phyloP scores from a whole-genome alignment of 257 asterid genomes.

The Fraxinus pennsylvanica region DNA sequence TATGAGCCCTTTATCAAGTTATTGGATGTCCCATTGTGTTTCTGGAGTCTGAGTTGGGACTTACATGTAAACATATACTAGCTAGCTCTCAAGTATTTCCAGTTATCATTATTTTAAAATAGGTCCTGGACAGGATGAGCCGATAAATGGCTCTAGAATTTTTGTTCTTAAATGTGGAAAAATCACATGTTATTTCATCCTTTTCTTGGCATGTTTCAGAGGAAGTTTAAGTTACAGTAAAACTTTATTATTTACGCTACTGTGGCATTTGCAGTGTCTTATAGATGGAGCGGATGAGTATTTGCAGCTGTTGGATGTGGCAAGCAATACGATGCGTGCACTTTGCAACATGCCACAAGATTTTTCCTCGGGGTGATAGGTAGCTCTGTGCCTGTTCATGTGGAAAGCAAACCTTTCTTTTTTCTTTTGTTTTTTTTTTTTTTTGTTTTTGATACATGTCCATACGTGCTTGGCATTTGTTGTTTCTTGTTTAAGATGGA shows the following conservation, averaged over 20 bases:
- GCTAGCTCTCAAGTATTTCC: not conserved
- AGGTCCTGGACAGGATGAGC: not conserved
- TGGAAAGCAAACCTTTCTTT: not conserved
- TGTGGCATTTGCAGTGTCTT: constrained; percentile 61
- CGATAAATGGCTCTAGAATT: not conserved
- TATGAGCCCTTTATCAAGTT: not conserved
- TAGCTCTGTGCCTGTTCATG: constrained; percentile 9
- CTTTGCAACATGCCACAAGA: constrained; percentile 56
- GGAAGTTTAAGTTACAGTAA: not conserved
- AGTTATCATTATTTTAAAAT: constrained; percentile 11
- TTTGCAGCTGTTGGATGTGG: constrained; percentile 83
- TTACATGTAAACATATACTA: not conserved
- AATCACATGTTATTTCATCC: not conserved
- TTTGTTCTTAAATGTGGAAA: not conserved
- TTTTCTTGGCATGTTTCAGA: not conserved
- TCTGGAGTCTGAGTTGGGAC: not conserved
- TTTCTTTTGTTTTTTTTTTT: too few species aligned
- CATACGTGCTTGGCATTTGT: not conserved
- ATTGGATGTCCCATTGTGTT: not conserved
- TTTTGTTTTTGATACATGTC: too few species aligned
- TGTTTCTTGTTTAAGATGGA: not conserved
- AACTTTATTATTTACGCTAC: not conserved
- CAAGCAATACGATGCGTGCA: constrained; percentile 71
- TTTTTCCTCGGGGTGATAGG: constrained; percentile 46
- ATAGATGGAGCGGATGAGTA: constrained; percentile 96